Percentiles rank a stretch among this genome's conserved stretches.
Conservation (phyloP, 2,329 filamentous ascomycete species). For the Dendrostoma leiphaemia region DNA sequence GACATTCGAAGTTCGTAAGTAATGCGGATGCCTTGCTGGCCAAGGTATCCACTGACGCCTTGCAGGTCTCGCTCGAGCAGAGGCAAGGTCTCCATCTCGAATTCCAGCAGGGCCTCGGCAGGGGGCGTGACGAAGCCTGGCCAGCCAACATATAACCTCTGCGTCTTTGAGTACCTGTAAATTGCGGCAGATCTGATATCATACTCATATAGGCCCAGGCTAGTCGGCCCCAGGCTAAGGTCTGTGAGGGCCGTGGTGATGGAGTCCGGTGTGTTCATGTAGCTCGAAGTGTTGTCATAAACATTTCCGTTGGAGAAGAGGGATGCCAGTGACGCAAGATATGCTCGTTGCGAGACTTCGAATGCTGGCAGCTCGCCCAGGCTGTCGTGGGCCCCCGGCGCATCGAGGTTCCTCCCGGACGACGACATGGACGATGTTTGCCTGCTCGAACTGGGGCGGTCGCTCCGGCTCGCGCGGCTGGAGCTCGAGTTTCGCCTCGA, state of each 20-base stretch:
- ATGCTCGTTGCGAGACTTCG: slow-evolving; percentile 5
- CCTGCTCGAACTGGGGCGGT: background rate
- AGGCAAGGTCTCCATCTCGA: slow-evolving; percentile 12
- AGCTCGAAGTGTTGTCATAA: background rate
- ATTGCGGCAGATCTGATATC: background rate
- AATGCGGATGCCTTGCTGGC: slow-evolving; percentile 10
- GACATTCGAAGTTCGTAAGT: slow-evolving; percentile 16
- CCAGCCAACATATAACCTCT: slow-evolving; percentile 9
- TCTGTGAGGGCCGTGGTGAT: background rate
- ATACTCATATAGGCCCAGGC: background rate
- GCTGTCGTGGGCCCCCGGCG: background rate
- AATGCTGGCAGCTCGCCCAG: background rate
- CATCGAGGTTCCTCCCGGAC: background rate
- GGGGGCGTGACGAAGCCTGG: slow-evolving; percentile 2
- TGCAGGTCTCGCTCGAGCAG: slow-evolving; percentile 11
- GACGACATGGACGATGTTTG: background rate
- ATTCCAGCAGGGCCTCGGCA: slow-evolving; percentile 9
- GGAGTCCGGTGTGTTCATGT: background rate
- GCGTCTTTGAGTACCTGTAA: background rate
- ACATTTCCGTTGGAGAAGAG: background rate
- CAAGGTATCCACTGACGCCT: slow-evolving; percentile 5
- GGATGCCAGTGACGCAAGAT: slow-evolving; percentile 9
- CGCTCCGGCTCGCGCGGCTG: background rate
- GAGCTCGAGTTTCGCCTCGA: background rate
- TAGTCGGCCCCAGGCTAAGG: background rate